Percentiles rank a stretch among this genome's conserved stretches.
phyloP scores from a whole-genome alignment of 2,329 filamentous ascomycete species.

The Rachicladosporium sp. region DNA sequence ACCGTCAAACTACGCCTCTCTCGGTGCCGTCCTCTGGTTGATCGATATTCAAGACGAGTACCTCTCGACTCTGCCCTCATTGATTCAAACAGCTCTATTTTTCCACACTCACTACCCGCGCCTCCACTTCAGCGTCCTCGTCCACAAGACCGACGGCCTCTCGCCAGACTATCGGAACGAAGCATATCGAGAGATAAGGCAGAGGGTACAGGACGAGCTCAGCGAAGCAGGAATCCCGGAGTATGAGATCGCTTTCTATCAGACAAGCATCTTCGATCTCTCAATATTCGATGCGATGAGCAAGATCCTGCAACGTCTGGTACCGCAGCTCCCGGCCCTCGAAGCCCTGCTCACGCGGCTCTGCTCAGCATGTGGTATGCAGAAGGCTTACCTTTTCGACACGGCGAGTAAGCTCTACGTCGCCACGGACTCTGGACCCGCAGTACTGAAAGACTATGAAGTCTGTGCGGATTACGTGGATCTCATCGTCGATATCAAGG shows the following conservation, averaged over 20 bases:
- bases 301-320: constrained; percentile 95
- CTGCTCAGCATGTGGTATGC: constrained; percentile 84
- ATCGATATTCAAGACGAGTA: constrained; percentile 98
- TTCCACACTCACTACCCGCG: constrained; percentile 80
- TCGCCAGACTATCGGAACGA: constrained; percentile 94
- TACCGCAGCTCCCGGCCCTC: constrained; percentile 82
- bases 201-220: constrained; percentile 90
- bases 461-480: constrained; percentile 98
- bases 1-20: constrained; percentile 85
- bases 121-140: constrained; percentile 96
- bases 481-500: constrained; percentile 91
- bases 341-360: constrained; percentile 90
- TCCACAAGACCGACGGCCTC: constrained; percentile 94
- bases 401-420: constrained; percentile 98
- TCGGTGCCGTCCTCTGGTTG: constrained; percentile 93
- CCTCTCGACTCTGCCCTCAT: constrained; percentile 75
- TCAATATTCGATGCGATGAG: constrained; percentile 97
- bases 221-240: constrained; percentile 90
- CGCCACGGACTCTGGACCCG: constrained; percentile 83
- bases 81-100: constrained; percentile 81
- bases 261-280: constrained; percentile 97
- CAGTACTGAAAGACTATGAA: constrained; percentile 92
- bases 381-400: constrained; percentile 97
- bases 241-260: constrained; percentile 84
- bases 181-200: constrained; percentile 91